Conservation (phyloP, 2,329 filamentous ascomycete species). For the Aspergillus sp. region DNA sequence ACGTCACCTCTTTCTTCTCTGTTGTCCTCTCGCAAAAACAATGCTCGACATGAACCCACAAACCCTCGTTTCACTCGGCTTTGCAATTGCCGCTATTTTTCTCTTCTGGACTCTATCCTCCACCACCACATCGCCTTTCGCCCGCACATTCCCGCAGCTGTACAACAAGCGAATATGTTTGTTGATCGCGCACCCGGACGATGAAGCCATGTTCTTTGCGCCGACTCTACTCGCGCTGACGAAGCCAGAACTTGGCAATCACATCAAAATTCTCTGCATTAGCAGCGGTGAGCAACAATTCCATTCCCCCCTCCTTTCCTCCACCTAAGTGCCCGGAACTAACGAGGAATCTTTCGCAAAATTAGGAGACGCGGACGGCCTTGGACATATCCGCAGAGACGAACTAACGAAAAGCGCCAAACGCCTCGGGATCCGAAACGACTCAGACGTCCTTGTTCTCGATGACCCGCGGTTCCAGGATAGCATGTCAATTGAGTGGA, state of each 20-base stretch:
- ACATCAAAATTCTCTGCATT: constrained; percentile 90
- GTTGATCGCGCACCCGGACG: constrained; percentile 94
- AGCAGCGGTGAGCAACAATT: constrained; percentile 64
- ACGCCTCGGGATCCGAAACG: constrained; percentile 69
- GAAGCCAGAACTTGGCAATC: constrained; percentile 75
- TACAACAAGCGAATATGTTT: constrained; percentile 84
- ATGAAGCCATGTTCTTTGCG: constrained; percentile 99
- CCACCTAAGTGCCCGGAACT: background rate
- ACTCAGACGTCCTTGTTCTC: constrained; percentile 81
- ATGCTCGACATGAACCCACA: constrained; percentile 16
- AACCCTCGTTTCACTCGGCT: constrained; percentile 28
- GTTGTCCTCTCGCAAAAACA: background rate
- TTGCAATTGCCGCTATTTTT: constrained; percentile 43
- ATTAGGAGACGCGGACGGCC: constrained; percentile 78
- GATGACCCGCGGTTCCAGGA: constrained; percentile 81
- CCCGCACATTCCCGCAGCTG: constrained; percentile 57
- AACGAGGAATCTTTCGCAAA: background rate
- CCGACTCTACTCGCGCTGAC: constrained; percentile 85
- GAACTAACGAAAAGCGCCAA: constrained; percentile 81
- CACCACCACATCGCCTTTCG: constrained; percentile 40
- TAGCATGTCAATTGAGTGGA: constrained; percentile 81
- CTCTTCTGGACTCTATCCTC: constrained; percentile 45
- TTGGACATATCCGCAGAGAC: constrained; percentile 77
- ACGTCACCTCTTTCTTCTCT: constrained; percentile 1
- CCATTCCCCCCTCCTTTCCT: background rate